These are phyloP conservation scores for Ophiocordyceps sinensis DNA, from an alignment of 2,329 filamentous ascomycete species.

Conservation along the genomic window DNA sequence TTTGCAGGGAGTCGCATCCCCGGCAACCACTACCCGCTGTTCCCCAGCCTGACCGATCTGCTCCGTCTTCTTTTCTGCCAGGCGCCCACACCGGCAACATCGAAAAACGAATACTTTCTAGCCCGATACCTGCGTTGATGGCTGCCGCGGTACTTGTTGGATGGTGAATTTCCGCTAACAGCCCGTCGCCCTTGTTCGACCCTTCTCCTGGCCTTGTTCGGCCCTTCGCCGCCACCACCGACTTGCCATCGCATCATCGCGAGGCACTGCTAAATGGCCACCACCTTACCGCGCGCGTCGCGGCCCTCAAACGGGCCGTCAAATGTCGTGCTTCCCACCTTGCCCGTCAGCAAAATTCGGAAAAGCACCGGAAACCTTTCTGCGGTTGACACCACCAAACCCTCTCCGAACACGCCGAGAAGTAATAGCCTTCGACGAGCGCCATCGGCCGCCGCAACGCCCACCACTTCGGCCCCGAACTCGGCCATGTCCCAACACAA, in stretches of 20 bases:
- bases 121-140: background rate
- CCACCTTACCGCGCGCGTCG: constrained; percentile 51
- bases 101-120: background rate
- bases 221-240: background rate
- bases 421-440: constrained; percentile 33
- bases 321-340: constrained; percentile 54
- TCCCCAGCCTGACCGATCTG: background rate
- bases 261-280: constrained; percentile 17
- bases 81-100: background rate
- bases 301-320: constrained; percentile 58
- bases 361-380: constrained; percentile 43
- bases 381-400: constrained; percentile 21
- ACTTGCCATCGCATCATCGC: background rate
- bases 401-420: constrained; percentile 35
- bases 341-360: constrained; percentile 59
- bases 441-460: constrained; percentile 34
- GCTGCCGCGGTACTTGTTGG: background rate
- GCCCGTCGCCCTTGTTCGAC: background rate
- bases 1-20: no score
- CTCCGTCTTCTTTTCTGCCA: no score
- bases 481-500: constrained; percentile 42
- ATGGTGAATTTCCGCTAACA: background rate
- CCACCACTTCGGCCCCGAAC: constrained; percentile 37
- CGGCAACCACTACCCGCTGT: no score
- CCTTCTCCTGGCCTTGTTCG: background rate